These are phyloP conservation scores for Entophlyctis helioformis DNA, from an alignment of 192 early-diverging fungal species.

Conservation along the genomic window DNA sequence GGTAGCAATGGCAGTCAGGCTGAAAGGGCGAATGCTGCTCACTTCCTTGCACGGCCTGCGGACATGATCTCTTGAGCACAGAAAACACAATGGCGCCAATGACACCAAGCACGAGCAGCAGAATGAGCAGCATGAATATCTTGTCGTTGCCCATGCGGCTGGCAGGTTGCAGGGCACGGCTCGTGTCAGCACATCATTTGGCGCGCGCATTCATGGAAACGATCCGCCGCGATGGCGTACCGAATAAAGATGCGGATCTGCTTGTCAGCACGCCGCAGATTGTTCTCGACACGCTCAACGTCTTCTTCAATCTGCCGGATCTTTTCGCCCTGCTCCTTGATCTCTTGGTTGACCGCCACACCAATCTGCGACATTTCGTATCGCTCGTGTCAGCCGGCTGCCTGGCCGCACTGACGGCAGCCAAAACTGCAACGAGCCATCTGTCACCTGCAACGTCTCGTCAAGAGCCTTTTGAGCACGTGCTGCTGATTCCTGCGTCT, in stretches of 20 bases:
- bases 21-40: no score
- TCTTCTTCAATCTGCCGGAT: slow-evolving; percentile 34
- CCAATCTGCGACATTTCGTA: slow-evolving; percentile 24
- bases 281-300: slow-evolving; percentile 37
- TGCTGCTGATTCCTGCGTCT: slow-evolving; percentile 31
- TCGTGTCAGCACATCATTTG: background rate
- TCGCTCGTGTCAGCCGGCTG: background rate
- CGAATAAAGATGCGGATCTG: slow-evolving; percentile 43
- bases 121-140: slow-evolving; percentile 45
- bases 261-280: slow-evolving; percentile 46
- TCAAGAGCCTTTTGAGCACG: slow-evolving; percentile 27
- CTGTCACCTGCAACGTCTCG: slow-evolving; percentile 34
- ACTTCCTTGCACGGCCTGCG: no score
- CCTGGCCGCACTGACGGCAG: background rate
- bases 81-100: slow-evolving; percentile 33
- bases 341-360: slow-evolving; percentile 24
- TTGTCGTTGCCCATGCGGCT: slow-evolving; percentile 46
- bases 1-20: no score
- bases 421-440: background rate
- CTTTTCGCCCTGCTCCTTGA: slow-evolving; percentile 44
- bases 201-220: background rate
- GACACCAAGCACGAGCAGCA: slow-evolving; percentile 41
- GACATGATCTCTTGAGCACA: slow-evolving; percentile 31
- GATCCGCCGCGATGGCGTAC: slow-evolving; percentile 6
- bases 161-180: background rate